Conservation (phyloP, 2,329 filamentous ascomycete genomes). For the Orbilia ellipsospora region DNA sequence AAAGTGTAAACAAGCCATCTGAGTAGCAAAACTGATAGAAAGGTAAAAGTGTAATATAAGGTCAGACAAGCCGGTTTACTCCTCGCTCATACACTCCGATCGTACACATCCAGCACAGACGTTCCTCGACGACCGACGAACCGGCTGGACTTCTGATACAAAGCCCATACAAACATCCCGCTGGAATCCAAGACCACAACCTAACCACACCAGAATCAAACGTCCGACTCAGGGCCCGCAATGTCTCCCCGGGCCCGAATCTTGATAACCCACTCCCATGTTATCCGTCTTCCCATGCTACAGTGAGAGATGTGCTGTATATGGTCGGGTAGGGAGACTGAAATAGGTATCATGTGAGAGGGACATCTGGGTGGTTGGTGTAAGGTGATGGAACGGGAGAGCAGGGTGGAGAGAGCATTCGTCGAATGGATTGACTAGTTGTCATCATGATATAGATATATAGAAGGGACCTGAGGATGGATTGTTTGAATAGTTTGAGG, state of each 20-base stretch:
- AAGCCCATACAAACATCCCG: slow-evolving; percentile 41
- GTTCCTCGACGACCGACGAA: slow-evolving; percentile 55
- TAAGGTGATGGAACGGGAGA: slow-evolving; percentile 41
- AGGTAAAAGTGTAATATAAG: slow-evolving; percentile 4
- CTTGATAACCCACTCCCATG: slow-evolving; percentile 45
- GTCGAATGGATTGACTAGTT: slow-evolving; percentile 56
- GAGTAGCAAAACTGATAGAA: slow-evolving; percentile 1
- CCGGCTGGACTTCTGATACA: slow-evolving; percentile 53
- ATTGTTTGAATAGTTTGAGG: background rate
- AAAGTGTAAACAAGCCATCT: background rate
- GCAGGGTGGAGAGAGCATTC: slow-evolving; percentile 56
- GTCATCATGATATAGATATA: slow-evolving; percentile 52
- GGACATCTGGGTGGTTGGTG: slow-evolving; percentile 41
- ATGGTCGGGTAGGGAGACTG: slow-evolving; percentile 53
- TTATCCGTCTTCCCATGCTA: slow-evolving; percentile 54
- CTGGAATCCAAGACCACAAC: slow-evolving; percentile 36
- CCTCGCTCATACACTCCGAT: slow-evolving; percentile 56
- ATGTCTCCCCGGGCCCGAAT: slow-evolving; percentile 34
- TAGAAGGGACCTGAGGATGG: background rate
- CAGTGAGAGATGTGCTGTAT: slow-evolving; percentile 49
- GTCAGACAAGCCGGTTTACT: slow-evolving; percentile 57
- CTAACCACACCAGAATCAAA: slow-evolving; percentile 48
- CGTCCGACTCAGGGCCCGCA: slow-evolving; percentile 36
- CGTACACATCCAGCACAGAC: slow-evolving; percentile 53
- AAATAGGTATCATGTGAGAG: slow-evolving; percentile 26